Percentiles rank a stretch among this genome's conserved stretches.
These are phyloP conservation scores for Coniochaeta ligniaria DNA, from an alignment of 2,329 filamentous ascomycete genomes.

Conservation along the genomic window DNA sequence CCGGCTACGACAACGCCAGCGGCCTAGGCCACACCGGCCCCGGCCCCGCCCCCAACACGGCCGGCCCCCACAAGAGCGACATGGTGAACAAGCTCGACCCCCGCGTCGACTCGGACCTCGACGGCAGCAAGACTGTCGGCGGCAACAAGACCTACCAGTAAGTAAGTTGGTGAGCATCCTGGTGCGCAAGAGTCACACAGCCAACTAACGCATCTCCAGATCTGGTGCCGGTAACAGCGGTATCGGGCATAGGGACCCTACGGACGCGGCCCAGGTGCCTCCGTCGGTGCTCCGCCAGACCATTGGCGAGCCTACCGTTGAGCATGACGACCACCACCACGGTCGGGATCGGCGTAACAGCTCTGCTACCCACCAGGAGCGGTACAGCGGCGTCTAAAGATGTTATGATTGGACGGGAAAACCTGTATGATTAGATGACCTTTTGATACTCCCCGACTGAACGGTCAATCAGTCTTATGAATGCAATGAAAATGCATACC, in stretches of 20 bases:
- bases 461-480: not conserved
- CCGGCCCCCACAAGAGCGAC: slow-evolving; percentile 45
- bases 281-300: slow-evolving; percentile 43
- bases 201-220: slow-evolving; percentile 6
- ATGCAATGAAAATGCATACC: not conserved
- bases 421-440: not conserved
- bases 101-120: slow-evolving; percentile 46
- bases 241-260: slow-evolving; percentile 34
- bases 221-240: slow-evolving; percentile 8
- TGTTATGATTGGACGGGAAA: not conserved
- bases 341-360: slow-evolving; percentile 39
- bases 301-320: slow-evolving; percentile 36
- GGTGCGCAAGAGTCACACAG: too few relatives aligned
- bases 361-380: slow-evolving; percentile 37
- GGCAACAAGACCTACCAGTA: slow-evolving; percentile 42
- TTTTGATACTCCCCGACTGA: slow-evolving; percentile 1
- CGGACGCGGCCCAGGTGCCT: slow-evolving; percentile 49
- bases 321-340: slow-evolving; percentile 35
- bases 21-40: slow-evolving; percentile 28
- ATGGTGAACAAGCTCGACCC: slow-evolving; percentile 48
- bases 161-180: slow-evolving; percentile 25
- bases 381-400: slow-evolving; percentile 35
- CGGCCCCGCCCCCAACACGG: slow-evolving; percentile 35
- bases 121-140: slow-evolving; percentile 46
- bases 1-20: slow-evolving; percentile 32